phyloP scores from a whole-genome alignment of 352 stramenopile species.

The Phytophthora ramorum region DNA sequence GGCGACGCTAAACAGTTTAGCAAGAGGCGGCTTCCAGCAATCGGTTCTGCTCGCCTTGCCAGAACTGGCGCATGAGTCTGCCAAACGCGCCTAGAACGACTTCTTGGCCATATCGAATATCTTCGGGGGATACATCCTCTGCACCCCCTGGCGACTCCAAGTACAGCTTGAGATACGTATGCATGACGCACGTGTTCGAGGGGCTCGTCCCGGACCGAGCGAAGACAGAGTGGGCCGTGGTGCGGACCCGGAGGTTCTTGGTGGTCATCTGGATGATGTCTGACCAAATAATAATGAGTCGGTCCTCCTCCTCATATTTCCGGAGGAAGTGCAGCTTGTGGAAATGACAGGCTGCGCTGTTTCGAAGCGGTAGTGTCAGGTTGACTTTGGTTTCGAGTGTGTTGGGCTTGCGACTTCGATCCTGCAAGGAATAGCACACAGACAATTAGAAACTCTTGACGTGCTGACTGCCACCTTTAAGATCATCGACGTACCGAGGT shows the following conservation, averaged over 20 bases:
- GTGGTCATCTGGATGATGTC: slow-evolving; percentile 22
- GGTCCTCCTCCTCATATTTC: slow-evolving; percentile 24
- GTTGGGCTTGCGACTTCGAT: slow-evolving; percentile 17
- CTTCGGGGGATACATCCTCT: background rate
- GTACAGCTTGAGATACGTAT: slow-evolving; percentile 20
- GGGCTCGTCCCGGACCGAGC: slow-evolving; percentile 10
- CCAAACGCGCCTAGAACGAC: slow-evolving; percentile 11
- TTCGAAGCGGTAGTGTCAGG: background rate
- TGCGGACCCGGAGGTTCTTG: slow-evolving; percentile 14
- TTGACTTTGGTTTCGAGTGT: slow-evolving; percentile 2
- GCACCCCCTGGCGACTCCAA: slow-evolving; percentile 7
- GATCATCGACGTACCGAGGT: slow-evolving; percentile 13
- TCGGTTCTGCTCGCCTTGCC: slow-evolving; percentile 21
- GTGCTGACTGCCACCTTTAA: background rate
- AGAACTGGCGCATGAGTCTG: slow-evolving; percentile 19
- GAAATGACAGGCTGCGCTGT: background rate
- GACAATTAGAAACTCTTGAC: background rate
- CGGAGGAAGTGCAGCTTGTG: slow-evolving; percentile 24
- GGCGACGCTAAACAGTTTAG: background rate
- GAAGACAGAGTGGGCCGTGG: slow-evolving; percentile 12
- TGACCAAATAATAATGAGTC: slow-evolving; percentile 18
- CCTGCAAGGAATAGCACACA: background rate
- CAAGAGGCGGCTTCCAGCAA: slow-evolving; percentile 15
- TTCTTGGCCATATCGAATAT: slow-evolving; percentile 20
- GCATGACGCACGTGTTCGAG: slow-evolving; percentile 7